These are phyloP conservation scores for Euphorbia lathyris DNA, from an alignment of 345 rosid species.

Conservation along the genomic window DNA sequence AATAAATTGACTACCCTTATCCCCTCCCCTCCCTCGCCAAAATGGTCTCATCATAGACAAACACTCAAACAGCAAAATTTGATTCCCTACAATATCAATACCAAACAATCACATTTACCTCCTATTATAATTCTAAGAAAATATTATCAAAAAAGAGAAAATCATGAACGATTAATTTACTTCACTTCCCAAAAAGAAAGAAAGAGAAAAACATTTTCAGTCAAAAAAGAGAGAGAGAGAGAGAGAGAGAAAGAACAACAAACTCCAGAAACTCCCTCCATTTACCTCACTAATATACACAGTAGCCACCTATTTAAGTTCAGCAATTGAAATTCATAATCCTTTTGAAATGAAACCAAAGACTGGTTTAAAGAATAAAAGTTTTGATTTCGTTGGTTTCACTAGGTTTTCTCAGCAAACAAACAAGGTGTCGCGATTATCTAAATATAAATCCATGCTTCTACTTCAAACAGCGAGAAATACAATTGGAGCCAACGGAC, in stretches of 20 bases:
- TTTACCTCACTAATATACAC: background rate
- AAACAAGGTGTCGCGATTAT: background rate
- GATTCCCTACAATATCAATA: background rate
- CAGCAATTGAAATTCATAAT: background rate
- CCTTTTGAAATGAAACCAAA: background rate
- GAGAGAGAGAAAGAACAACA: too few species aligned
- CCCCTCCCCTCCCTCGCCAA: background rate
- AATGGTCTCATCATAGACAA: background rate
- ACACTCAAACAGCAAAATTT: background rate
- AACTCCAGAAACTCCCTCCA: background rate
- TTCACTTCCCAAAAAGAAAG: background rate
- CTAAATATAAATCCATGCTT: background rate
- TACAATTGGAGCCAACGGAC: background rate
- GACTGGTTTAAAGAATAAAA: background rate
- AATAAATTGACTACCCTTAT: background rate
- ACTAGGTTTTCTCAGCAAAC: conserved; percentile 14
- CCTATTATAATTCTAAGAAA: background rate
- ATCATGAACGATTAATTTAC: background rate
- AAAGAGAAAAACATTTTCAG: background rate
- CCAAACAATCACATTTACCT: background rate
- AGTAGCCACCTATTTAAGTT: background rate
- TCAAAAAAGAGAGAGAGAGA: background rate
- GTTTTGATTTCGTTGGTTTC: conserved; percentile 1
- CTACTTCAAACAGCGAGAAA: background rate
- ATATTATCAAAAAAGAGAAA: background rate